Base-by-base conservation (phyloP, 2,329 filamentous ascomycete species). In the Aspergillus proliferans region DNA sequence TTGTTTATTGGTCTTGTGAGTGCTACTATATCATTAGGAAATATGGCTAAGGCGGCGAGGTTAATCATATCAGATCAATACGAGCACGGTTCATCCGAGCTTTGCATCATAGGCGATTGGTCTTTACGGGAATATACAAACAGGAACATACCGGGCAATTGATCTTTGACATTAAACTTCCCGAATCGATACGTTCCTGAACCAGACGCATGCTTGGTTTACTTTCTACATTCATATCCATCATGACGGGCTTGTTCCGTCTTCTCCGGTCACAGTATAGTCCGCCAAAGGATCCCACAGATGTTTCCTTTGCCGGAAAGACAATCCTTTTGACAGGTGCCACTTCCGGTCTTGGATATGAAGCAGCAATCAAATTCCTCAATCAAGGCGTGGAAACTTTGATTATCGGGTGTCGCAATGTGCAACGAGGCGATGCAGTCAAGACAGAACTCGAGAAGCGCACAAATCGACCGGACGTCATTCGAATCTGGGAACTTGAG, bases 251-350 rank as follows among this genome's bases (percentile, higher is more conserved):
- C 9, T 52, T 68, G 3, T 47, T 65, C 19, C 58, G 64, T 18
- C 57, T 67, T 12, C 54, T 66, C 8, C 62, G 58, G 44, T 61
- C 58, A 47, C 63, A 64, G 48, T 65, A 60, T 33, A 66, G 59
- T 26, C 64, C 65, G 2, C 72, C 71, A 0, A 53, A 58, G 24
- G 66, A 74, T 36, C 66, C 69, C 19, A 63, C 50, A 4, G 53
- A 60, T 14, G n/a, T 40, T 12, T 71, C 71, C 1, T 72, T 78
- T 43, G 66, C 64, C 7, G 70, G 71, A 10, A 74, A 73, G 53
- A 75, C 71, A 0, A 70, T 78, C 3, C 62, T 79, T 7, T 57
- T 79, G 14, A 78, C 77, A 6, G 76, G 77, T 19, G 74, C 74
- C 8, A 80, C 75, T 39, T 69, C 71, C 2, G 77, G 77, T 4